A percentile compares a stretch with the other conserved stretches of the same genome.
Evolutionary conservation across 169 alveolate genomes (phyloP).

Genomic region (Plasmodium berghei): DNA sequence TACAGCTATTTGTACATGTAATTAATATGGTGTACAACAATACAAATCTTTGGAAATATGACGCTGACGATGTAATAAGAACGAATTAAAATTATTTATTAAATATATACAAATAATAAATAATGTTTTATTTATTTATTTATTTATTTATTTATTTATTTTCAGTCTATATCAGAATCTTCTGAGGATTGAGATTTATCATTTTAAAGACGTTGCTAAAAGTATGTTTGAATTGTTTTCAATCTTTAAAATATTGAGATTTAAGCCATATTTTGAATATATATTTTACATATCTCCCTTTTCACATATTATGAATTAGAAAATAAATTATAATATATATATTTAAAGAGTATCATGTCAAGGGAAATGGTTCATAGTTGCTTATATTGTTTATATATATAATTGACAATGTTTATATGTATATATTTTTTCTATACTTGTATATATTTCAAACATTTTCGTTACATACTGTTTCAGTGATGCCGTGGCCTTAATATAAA

Average conservation of each 20-base stretch:
- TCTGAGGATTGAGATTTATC: conserved; percentile 31
- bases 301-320: no score
- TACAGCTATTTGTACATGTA: conserved; percentile 63
- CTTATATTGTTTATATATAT: no score
- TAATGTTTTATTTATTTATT: neutral
- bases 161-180: conserved; percentile 74
- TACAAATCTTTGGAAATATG: conserved; percentile 76
- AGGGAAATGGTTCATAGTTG: no score
- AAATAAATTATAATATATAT: no score
- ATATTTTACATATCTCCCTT: no score
- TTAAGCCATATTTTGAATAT: no score
- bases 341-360: no score
- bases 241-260: neutral
- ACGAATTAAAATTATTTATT: conserved; percentile 26
- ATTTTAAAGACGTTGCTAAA: neutral
- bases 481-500: no score
- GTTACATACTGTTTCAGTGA: no score
- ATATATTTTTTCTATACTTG: no score
- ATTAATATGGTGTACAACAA: conserved; percentile 73
- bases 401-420: no score
- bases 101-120: neutral
- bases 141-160: conserved; percentile 20
- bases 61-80: conserved; percentile 51
- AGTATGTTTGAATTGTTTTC: neutral
- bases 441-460: no score